phyloP scores from a whole-genome alignment of 23 red algal genomes.

The Pyropia haitanensis region DNA sequence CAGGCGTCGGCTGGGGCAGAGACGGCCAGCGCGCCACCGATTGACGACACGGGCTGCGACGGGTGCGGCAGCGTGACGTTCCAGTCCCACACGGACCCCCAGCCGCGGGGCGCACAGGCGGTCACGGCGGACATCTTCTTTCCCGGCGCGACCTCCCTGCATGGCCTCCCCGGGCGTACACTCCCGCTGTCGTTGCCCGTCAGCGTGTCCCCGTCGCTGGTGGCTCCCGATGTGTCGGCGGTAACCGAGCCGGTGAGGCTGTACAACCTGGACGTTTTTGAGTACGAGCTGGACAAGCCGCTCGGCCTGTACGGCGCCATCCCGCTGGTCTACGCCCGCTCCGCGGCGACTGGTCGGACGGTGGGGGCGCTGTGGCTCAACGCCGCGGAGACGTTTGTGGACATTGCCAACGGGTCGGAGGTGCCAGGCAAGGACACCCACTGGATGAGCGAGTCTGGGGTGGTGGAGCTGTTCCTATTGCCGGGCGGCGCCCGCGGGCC shows the following conservation, averaged over 20 bases:
- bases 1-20: not conserved
- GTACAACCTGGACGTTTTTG: slow-evolving; percentile 98
- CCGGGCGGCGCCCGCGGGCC: slow-evolving; percentile 20
- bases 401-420: slow-evolving; percentile 19
- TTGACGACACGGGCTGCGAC: slow-evolving; percentile 25
- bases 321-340: slow-evolving; percentile 51
- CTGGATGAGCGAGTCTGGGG: slow-evolving; percentile 72
- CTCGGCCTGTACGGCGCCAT: slow-evolving; percentile 88
- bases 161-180: slow-evolving; percentile 79
- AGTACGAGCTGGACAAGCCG: slow-evolving; percentile 81
- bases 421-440: slow-evolving; percentile 22
- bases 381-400: slow-evolving; percentile 80
- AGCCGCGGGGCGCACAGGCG: slow-evolving; percentile 60
- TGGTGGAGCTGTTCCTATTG: slow-evolving; percentile 74
- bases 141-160: slow-evolving; percentile 53
- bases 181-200: slow-evolving; percentile 43
- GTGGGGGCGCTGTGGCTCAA: slow-evolving; percentile 77
- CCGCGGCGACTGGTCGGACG: not conserved
- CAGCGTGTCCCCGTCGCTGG: slow-evolving; percentile 14
- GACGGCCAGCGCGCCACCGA: not conserved
- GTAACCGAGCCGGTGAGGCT: slow-evolving; percentile 68
- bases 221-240: slow-evolving; percentile 10
- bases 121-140: slow-evolving; percentile 71
- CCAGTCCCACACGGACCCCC: slow-evolving; percentile 44
- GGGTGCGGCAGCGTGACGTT: slow-evolving; percentile 37